Conservation (phyloP, 1,284 basidiomycete species). For the Cryptococcus jaspeensis region DNA sequence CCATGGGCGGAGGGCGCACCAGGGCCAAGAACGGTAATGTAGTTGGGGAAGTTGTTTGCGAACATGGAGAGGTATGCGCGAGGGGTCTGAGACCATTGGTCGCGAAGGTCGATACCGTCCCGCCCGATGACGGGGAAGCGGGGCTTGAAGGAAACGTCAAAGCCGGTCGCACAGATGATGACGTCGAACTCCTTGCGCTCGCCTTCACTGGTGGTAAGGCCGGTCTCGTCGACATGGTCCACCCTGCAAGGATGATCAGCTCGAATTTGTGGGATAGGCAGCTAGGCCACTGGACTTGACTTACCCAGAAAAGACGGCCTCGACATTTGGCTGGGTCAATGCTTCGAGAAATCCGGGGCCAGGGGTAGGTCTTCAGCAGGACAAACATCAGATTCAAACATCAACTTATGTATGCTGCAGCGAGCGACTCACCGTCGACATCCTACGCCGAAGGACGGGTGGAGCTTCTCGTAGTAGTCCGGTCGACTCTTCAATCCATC, state of each 20-base stretch:
- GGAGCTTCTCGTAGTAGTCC: no score
- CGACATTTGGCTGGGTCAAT: slow-evolving; percentile 9
- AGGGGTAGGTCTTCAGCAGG: no score
- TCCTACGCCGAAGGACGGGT: no score
- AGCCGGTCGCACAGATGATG: slow-evolving; percentile 60
- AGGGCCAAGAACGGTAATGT: no score
- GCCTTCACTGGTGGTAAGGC: slow-evolving; percentile 61
- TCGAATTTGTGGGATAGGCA: background rate
- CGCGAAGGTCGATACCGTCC: slow-evolving; percentile 4
- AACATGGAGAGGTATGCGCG: no score
- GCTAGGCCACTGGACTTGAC: background rate
- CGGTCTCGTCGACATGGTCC: slow-evolving; percentile 57
- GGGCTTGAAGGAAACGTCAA: slow-evolving; percentile 13
- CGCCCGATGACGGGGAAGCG: slow-evolving; percentile 9
- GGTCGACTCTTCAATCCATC: no score
- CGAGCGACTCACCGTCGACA: no score
- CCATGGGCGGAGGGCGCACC: no score
- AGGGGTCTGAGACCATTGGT: slow-evolving; percentile 11
- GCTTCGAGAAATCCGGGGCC: no score
- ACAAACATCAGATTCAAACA: no score
- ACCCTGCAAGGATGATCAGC: slow-evolving; percentile 28
- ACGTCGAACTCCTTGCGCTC: slow-evolving; percentile 59
- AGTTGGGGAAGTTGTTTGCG: no score
- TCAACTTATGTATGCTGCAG: no score
- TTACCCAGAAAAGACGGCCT: slow-evolving; percentile 11